Evolutionary conservation across 2,329 filamentous ascomycete genomes (phyloP).

Genomic region (Lecanicillium sp.): DNA sequence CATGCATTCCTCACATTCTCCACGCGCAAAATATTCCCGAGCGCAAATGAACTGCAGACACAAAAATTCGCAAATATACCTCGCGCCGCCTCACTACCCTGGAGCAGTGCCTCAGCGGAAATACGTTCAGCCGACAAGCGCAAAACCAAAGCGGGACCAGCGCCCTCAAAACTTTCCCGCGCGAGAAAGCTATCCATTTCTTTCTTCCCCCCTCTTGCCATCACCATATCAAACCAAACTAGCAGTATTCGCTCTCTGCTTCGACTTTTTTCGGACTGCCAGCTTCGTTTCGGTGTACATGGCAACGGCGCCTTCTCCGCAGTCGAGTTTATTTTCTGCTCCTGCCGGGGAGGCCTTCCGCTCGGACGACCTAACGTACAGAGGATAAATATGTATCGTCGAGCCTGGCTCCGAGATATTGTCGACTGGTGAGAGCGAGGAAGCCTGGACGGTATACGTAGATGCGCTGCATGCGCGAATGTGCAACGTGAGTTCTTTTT

Average conservation of each 20-base stretch:
- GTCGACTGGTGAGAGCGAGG: no score
- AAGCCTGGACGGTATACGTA: background rate
- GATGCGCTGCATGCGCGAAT: background rate
- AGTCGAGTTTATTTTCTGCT: background rate
- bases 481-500: background rate
- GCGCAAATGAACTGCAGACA: no score
- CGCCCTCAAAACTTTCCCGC: constrained; percentile 3
- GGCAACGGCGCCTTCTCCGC: no score
- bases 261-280: background rate
- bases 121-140: constrained; percentile 9
- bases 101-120: background rate
- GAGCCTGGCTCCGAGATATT: no score
- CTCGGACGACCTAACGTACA: background rate
- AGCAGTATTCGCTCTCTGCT: background rate
- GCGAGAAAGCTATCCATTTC: background rate
- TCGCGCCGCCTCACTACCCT: background rate
- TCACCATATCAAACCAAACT: background rate
- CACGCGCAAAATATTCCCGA: no score
- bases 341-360: background rate
- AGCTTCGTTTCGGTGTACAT: no score
- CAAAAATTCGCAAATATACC: no score
- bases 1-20: no score
- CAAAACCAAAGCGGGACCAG: background rate
- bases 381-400: no score
- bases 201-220: background rate